Evolutionary conservation across 352 stramenopile genomes (phyloP), one percentile per base, ranked within the genome.

Genomic region (Globisporangium uncinulatum): DNA sequence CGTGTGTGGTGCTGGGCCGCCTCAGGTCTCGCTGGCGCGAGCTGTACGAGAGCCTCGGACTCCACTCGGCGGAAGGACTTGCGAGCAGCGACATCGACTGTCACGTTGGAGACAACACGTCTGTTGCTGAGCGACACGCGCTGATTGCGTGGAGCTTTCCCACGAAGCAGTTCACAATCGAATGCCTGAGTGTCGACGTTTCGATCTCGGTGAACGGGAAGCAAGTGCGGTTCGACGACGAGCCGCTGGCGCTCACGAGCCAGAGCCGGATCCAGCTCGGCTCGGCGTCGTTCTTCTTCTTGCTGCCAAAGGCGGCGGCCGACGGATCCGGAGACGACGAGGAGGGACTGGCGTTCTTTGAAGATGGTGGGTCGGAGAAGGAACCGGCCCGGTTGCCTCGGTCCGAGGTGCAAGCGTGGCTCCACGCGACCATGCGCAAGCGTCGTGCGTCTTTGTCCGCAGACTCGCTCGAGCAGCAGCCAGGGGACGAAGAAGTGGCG

Each of bases 151-250:
- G 85, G 85, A 69, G 89, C 29, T 61, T 67, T 20, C 41, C 39
- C 8, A 45, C 50, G 8, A 58, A 67, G 20, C 70, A 57, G 44
- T 95, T 92, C 54, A 77, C 73, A 45, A 79, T 93, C 51, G 69
- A 87, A 56, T 92, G 83, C 47, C 50, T 95, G 50, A 91, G 74
- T 44, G 56, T 72, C 15, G 65, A 56, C 10, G 69, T 68, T 20
- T 57, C 73, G 3, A 73, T 95, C 46, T 77, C 69, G 0, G 83
- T 95, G n/a, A 89, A 95, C 41, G 83, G 81, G 10, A 69, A 56
- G 2, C 66, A 73, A 34, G 62, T 93, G 34, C 55, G 56, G 32
- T 82, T 82, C 42, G 71, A 74, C 1, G 83, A 72, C 14, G 49
- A 67, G 3, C 83, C 83, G 13, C 41, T 75, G 17, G 31, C 50